These are phyloP conservation scores for Sporothrix euskadiensis DNA, from an alignment of 2,329 filamentous ascomycete genomes.

Conservation along the genomic window DNA sequence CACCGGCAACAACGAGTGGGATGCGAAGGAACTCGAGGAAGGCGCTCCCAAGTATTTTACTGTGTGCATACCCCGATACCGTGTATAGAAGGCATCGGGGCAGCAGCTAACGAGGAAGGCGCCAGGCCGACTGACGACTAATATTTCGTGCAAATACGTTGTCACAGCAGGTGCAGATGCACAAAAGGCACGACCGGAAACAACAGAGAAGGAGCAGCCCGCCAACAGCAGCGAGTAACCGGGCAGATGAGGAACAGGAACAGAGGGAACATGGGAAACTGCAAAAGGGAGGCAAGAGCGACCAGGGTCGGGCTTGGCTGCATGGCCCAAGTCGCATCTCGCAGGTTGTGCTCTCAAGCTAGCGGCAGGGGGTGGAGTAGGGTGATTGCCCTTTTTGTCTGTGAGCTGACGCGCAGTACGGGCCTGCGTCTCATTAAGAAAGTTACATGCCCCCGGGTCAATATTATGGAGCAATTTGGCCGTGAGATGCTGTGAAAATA, in stretches of 20 bases:
- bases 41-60: background rate
- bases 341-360: constrained; percentile 17
- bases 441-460: background rate
- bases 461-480: background rate
- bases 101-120: background rate
- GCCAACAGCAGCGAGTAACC: background rate
- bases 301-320: constrained; percentile 24
- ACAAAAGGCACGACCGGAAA: background rate
- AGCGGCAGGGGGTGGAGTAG: constrained; percentile 21
- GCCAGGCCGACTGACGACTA: background rate
- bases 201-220: background rate
- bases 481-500: constrained; percentile 12
- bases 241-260: background rate
- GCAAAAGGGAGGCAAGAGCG: constrained; percentile 15
- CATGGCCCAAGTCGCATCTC: constrained; percentile 25
- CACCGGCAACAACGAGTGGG: background rate
- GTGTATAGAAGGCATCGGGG: background rate
- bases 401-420: constrained; percentile 23
- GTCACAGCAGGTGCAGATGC: background rate
- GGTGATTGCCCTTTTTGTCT: constrained; percentile 13
- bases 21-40: background rate
- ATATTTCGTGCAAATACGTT: background rate
- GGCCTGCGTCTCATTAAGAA: background rate
- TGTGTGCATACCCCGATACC: too few species aligned
- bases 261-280: background rate